Conservation (phyloP, 78 protist genomes). For the Planoprotostelium fungivorum region DNA sequence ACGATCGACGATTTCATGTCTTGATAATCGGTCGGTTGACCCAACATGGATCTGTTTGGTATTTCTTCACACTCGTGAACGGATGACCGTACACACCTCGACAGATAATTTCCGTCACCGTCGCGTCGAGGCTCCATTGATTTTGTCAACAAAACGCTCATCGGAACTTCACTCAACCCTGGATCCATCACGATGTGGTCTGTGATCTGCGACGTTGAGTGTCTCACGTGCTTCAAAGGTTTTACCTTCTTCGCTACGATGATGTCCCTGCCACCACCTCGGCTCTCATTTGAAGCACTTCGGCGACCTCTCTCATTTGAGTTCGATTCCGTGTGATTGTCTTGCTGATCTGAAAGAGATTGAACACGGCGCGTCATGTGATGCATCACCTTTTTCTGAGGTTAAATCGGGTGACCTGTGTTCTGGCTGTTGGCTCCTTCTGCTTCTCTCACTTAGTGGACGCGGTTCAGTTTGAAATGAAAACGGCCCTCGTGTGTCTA, state of each 20-base stretch:
- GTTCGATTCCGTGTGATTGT: too few species aligned
- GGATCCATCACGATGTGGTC: background rate
- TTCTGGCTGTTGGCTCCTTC: background rate
- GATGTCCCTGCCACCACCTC: background rate
- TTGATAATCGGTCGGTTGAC: background rate
- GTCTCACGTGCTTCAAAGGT: background rate
- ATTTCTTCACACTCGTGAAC: too few species aligned
- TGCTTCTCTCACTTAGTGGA: background rate
- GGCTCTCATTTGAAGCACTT: too few species aligned
- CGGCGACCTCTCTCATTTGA: too few species aligned
- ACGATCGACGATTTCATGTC: background rate
- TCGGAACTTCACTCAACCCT: background rate
- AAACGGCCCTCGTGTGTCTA: background rate
- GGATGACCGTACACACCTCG: too few species aligned
- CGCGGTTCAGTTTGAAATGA: background rate
- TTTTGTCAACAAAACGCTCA: background rate
- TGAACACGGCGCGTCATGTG: too few species aligned
- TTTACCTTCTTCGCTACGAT: background rate
- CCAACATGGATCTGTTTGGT: background rate
- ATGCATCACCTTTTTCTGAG: too few species aligned
- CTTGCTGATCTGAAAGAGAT: too few species aligned
- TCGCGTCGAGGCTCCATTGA: background rate
- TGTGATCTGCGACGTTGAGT: background rate
- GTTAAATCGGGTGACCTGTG: too few species aligned
- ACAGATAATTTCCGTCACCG: background rate